Evolutionary conservation across 495 filamentous ascomycete genomes (phyloP).

Genomic region (Penicillium crystallinum): DNA sequence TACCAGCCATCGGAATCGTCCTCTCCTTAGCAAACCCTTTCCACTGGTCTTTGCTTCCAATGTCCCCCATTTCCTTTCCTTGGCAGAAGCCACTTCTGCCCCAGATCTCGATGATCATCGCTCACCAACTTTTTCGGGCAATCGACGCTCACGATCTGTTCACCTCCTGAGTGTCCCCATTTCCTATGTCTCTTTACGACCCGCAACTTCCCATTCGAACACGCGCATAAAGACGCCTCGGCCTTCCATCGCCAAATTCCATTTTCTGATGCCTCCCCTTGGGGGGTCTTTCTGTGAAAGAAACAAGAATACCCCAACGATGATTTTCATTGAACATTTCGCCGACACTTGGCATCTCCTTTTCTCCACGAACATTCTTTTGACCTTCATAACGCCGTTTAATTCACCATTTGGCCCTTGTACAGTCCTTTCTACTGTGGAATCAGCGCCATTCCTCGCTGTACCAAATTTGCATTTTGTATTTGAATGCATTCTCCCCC

Average conservation of each 20-base stretch:
- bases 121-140: slow-evolving; percentile 12
- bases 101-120: slow-evolving; percentile 9
- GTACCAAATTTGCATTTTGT: slow-evolving; percentile 26
- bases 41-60: slow-evolving; percentile 5
- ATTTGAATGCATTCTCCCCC: slow-evolving; percentile 12
- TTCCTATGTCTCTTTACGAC: slow-evolving; percentile 34
- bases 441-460: slow-evolving; percentile 18
- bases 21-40: slow-evolving; percentile 7
- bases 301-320: slow-evolving; percentile 5
- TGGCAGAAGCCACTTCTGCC: slow-evolving; percentile 2
- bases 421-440: slow-evolving; percentile 21
- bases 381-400: slow-evolving; percentile 32
- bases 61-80: slow-evolving; percentile 11
- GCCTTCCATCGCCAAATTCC: slow-evolving; percentile 7
- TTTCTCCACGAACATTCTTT: slow-evolving; percentile 19
- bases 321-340: neutral
- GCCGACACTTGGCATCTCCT: slow-evolving; percentile 23
- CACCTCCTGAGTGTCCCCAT: slow-evolving; percentile 5
- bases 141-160: slow-evolving; percentile 14
- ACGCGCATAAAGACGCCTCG: slow-evolving; percentile 24
- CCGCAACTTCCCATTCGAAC: slow-evolving; percentile 8
- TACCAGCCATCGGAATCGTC: slow-evolving; percentile 22
- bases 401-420: slow-evolving; percentile 32
- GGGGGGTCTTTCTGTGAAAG: neutral
- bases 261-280: slow-evolving; percentile 4